Percentiles rank a stretch among this genome's conserved stretches.
Conservation (phyloP, 2,329 filamentous ascomycete genomes). For the Curvularia hawaiiensis region DNA sequence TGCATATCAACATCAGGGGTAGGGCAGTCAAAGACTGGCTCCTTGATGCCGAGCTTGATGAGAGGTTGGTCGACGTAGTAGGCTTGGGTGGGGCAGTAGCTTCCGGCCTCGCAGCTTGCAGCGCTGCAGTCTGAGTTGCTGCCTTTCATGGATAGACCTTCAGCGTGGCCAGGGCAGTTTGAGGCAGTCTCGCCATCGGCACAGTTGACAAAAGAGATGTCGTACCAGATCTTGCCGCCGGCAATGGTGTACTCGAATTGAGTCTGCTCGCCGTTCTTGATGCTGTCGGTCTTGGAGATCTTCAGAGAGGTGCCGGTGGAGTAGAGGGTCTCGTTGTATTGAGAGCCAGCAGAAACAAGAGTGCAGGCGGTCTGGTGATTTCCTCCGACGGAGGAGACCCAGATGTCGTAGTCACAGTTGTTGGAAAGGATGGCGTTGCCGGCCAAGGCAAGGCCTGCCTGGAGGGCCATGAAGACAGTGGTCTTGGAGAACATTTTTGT, state of each 20-base stretch:
- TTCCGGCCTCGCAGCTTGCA: slow-evolving; percentile 22
- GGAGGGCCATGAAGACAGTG: slow-evolving; percentile 20
- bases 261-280: slow-evolving; percentile 28
- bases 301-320: slow-evolving; percentile 29
- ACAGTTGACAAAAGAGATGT: slow-evolving; percentile 39
- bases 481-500: slow-evolving; percentile 27
- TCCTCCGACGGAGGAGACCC: slow-evolving; percentile 31
- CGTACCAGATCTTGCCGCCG: slow-evolving; percentile 29
- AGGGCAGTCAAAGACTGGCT: slow-evolving; percentile 33
- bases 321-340: slow-evolving; percentile 28
- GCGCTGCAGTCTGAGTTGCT: slow-evolving; percentile 20
- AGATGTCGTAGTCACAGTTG: slow-evolving; percentile 34
- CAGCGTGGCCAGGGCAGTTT: slow-evolving; percentile 30
- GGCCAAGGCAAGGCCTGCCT: slow-evolving; percentile 25
- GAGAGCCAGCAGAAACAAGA: slow-evolving; percentile 23
- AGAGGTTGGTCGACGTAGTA: slow-evolving; percentile 34
- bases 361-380: slow-evolving; percentile 13
- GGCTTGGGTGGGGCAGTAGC: slow-evolving; percentile 31
- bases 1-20: slow-evolving; percentile 24
- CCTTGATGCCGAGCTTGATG: slow-evolving; percentile 27
- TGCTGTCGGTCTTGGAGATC: slow-evolving; percentile 31
- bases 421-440: slow-evolving; percentile 34
- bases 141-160: slow-evolving; percentile 28
- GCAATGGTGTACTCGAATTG: slow-evolving; percentile 37
- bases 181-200: slow-evolving; percentile 26